These are phyloP conservation scores for Russula foetens DNA, from an alignment of 768 basidiomycete genomes.

Conservation along the genomic window DNA sequence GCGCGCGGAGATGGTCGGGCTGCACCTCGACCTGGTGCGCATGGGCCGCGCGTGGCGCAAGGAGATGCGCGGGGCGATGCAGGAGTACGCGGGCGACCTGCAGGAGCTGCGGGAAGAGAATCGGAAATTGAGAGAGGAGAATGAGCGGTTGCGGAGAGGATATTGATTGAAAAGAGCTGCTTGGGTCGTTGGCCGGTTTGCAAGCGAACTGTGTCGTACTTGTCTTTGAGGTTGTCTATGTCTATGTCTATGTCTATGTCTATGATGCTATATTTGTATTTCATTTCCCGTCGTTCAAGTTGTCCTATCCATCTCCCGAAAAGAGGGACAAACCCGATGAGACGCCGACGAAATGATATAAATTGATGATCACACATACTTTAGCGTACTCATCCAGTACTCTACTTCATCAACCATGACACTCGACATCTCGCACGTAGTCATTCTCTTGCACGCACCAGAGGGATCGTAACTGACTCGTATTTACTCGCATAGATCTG, in stretches of 20 bases:
- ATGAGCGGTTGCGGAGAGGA: constrained; percentile 41
- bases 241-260: neutral
- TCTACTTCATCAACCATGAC: neutral
- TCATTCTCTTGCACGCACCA: neutral
- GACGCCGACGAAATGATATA: neutral
- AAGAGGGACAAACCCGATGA: neutral
- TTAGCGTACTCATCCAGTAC: neutral
- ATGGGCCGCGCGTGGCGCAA: constrained; percentile 64
- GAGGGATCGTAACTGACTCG: neutral
- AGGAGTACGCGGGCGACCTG: constrained; percentile 54
- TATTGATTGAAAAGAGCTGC: constrained; percentile 21
- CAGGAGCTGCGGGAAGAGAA: constrained; percentile 38
- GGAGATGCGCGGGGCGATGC: constrained; percentile 54
- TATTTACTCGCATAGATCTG: constrained; percentile 40
- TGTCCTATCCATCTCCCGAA: neutral
- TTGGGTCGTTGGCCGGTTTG: neutral
- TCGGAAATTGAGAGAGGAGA: constrained; percentile 55
- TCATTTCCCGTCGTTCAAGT: too few relatives aligned
- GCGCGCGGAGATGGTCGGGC: constrained; percentile 60
- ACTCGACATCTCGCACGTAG: constrained; percentile 19
- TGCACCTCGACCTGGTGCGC: constrained; percentile 65
- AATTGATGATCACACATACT: neutral
- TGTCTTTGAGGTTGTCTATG: neutral
- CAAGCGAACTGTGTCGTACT: neutral
- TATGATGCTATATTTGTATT: neutral